Percentiles rank a stretch among this genome's conserved stretches.
These are phyloP conservation scores for Rhizopogon salebrosus DNA, from an alignment of 768 basidiomycete species.

Conservation along the genomic window DNA sequence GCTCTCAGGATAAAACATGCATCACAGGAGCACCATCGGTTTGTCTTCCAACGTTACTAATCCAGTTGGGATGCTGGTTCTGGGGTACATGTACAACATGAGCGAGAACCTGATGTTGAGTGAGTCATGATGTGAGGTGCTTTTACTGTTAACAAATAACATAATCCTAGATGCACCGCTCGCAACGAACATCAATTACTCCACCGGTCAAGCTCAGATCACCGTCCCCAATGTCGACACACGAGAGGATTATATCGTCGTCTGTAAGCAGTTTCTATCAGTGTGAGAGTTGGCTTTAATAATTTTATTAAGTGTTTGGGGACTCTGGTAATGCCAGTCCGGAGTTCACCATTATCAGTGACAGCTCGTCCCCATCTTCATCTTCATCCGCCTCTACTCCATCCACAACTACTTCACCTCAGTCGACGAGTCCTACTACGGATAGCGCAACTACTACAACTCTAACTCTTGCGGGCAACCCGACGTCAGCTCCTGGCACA, in stretches of 20 bases:
- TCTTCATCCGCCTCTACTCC: slow-evolving; percentile 30
- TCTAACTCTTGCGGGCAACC: not conserved
- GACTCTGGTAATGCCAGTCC: slow-evolving; percentile 39
- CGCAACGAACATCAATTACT: slow-evolving; percentile 28
- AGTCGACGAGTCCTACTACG: slow-evolving; percentile 1
- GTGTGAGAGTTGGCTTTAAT: slow-evolving; percentile 1
- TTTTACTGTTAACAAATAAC: not conserved
- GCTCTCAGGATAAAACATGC: slow-evolving; percentile 41
- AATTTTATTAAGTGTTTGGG: slow-evolving; percentile 26
- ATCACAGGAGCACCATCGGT: slow-evolving; percentile 11
- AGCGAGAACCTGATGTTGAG: slow-evolving; percentile 28
- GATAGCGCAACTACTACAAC: not conserved
- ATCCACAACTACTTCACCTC: slow-evolving; percentile 4
- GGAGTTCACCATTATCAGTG: slow-evolving; percentile 47
- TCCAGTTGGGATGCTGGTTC: slow-evolving; percentile 26
- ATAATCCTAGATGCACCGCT: slow-evolving; percentile 25
- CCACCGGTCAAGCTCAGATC: slow-evolving; percentile 26
- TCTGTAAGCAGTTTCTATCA: slow-evolving; percentile 22
- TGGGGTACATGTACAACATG: slow-evolving; percentile 18
- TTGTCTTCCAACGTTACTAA: slow-evolving; percentile 26
- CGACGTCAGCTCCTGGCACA: not conserved
- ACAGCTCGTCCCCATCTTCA: slow-evolving; percentile 39
- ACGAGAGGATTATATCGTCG: slow-evolving; percentile 29
- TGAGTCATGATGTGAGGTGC: slow-evolving; percentile 6
- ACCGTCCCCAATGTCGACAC: slow-evolving; percentile 31